A percentile compares a stretch with the other conserved stretches of the same genome.
phyloP scores from a whole-genome alignment of 345 rosid species.

The Pugionium cornutum region DNA sequence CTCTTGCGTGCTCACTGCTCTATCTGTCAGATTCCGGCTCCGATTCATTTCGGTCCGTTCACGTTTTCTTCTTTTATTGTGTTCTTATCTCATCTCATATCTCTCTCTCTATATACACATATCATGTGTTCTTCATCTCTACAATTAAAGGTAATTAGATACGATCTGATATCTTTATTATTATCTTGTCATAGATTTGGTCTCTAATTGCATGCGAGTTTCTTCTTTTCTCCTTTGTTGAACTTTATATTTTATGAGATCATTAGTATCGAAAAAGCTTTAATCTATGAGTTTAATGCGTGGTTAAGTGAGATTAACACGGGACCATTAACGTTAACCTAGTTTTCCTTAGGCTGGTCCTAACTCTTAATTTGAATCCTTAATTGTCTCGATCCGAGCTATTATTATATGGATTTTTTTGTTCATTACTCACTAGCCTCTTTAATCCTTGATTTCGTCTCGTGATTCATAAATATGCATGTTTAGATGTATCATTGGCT shows the following conservation, averaged over 20 bases:
- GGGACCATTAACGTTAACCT: slow-evolving; percentile 58
- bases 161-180: slow-evolving; percentile 2
- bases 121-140: slow-evolving; percentile 4
- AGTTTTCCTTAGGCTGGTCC: slow-evolving; percentile 52
- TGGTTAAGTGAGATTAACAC: slow-evolving; percentile 49
- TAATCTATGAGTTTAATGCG: slow-evolving; percentile 45
- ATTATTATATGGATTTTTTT: slow-evolving; percentile 20
- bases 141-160: slow-evolving; percentile 1
- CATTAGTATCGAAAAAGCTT: slow-evolving; percentile 37
- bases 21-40: slow-evolving; percentile 83
- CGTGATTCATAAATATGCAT: not conserved
- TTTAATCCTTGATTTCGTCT: not conserved
- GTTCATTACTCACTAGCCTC: not conserved
- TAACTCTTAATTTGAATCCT: slow-evolving; percentile 31
- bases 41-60: slow-evolving; percentile 41
- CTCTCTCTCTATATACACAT: not conserved
- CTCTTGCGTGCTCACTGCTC: slow-evolving; percentile 95
- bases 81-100: not conserved
- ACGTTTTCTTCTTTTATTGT: slow-evolving; percentile 33
- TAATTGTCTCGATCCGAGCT: slow-evolving; percentile 21
- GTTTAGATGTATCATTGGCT: slow-evolving; percentile 2
- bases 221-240: slow-evolving; percentile 15
- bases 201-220: slow-evolving; percentile 32
- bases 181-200: slow-evolving; percentile 9
- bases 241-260: slow-evolving; percentile 39